Evolutionary conservation across 202 grass and related monocot genomes (phyloP).

Genomic region (Setaria italica): DNA sequence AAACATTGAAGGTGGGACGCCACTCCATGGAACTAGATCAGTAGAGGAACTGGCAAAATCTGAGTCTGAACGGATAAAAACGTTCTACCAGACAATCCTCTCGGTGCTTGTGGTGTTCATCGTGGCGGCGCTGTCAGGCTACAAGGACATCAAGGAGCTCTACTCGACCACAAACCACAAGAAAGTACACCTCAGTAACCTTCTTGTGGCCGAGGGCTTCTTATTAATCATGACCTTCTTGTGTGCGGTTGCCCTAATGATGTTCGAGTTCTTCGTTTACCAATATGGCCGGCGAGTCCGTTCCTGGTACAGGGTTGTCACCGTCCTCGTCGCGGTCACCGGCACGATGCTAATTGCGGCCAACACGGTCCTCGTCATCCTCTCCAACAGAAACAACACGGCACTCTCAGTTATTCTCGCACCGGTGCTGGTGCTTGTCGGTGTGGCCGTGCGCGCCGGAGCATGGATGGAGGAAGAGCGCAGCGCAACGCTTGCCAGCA

Average conservation of each 20-base stretch:
- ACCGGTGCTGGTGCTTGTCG: slow-evolving; percentile 9
- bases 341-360: slow-evolving; percentile 31
- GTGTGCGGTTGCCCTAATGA: slow-evolving; percentile 3
- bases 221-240: slow-evolving; percentile 43
- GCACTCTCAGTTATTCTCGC: not conserved
- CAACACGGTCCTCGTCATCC: slow-evolving; percentile 18
- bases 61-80: slow-evolving; percentile 13
- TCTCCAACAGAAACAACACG: slow-evolving; percentile 23
- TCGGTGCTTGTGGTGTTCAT: slow-evolving; percentile 26
- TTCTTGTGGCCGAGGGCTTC: not conserved
- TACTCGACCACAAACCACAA: slow-evolving; percentile 11
- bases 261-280: slow-evolving; percentile 15
- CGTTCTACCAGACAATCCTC: slow-evolving; percentile 9
- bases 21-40: not conserved
- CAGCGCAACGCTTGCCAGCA: not conserved
- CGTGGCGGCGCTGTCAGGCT: not conserved
- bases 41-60: not conserved
- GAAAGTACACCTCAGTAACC: slow-evolving; percentile 23
- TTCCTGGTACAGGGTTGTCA: not conserved
- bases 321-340: slow-evolving; percentile 14
- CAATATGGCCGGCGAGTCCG: not conserved
- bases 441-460: not conserved
- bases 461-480: not conserved
- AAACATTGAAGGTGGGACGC: not conserved
- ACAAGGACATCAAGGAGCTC: slow-evolving; percentile 45